Evolutionary conservation across 1,284 basidiomycete species (phyloP), one percentile per base, ranked within the genome.

Genomic region (Tilletia caries): DNA sequence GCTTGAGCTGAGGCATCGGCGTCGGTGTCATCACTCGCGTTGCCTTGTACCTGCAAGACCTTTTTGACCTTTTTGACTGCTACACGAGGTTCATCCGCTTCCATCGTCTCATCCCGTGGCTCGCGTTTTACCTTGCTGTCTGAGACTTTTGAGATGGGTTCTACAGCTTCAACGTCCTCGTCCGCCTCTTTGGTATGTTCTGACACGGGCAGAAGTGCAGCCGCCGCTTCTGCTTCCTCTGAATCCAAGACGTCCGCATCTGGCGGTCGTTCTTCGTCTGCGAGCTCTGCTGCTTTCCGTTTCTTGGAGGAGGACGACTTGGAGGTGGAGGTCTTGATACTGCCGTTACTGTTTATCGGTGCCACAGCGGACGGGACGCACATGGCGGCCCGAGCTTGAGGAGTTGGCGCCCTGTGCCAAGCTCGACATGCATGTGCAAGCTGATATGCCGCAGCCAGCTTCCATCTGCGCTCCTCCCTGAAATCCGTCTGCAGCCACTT

Each of bases 401-500:
- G 84, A 6, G 86, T 87, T 6, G 86, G 86, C 3, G 91, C 90
- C 66, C 88, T 87, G 82, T 96, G 92, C 92, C 93, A 98, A 74
- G 92, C 91, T 13, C 91, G 87, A 15, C 92, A 90, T 64, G 92
- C 89, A 67, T 89, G 89, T 0, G 92, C 92, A n/a, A 98, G 84
- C 70, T 91, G 90, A 80, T 90, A 91, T 0, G 95, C 95, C 23
- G 93, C 83, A 0, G 91, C 90, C 43, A 91, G 85, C 83, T 98
- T 98, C 95, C 95, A 98, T 70, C 89, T 88, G 66, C 92, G 87
- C 82, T 99, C 96, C 84, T 98, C 94, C 8, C 91, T 89, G 78
- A 94, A 98, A 80, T 99, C 96, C 18, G 89, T 89, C 64, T 94
- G 91, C 87, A 99, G 90, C 96, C 95, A 98, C 88, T 91, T 92